phyloP scores from a whole-genome alignment of 202 grass and related monocot species.

The Eragrostis tef region DNA sequence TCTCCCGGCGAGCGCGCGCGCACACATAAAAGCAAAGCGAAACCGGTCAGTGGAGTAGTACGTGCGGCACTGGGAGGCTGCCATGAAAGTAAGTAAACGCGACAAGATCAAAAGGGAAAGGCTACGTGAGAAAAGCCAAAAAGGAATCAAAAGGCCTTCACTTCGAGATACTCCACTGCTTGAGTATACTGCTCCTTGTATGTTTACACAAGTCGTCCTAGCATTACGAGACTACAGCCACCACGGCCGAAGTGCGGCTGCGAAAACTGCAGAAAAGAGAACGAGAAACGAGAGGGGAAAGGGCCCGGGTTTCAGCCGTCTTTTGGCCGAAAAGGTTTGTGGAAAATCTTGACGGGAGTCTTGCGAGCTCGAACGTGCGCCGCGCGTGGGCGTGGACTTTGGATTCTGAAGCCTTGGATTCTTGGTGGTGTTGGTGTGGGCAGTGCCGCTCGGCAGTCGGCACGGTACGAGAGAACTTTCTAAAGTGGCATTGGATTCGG shows the following conservation, averaged over 20 bases:
- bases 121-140: neutral
- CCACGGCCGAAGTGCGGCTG: neutral
- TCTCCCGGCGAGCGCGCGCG: neutral
- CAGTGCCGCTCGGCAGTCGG: conserved; percentile 5
- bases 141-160: neutral
- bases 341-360: neutral
- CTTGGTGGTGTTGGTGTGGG: neutral
- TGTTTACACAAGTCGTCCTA: neutral
- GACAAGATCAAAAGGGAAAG: conserved; percentile 24
- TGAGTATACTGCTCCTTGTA: neutral
- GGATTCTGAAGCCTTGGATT: conserved; percentile 32
- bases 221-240: too few species aligned
- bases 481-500: conserved; percentile 54
- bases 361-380: neutral
- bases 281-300: neutral
- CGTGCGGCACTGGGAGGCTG: conserved; percentile 1
- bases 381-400: conserved; percentile 31
- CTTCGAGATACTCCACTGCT: neutral
- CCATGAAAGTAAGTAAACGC: neutral
- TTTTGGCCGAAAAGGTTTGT: conserved; percentile 43
- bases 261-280: neutral
- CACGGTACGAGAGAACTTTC: conserved; percentile 39
- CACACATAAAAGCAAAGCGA: conserved; percentile 6
- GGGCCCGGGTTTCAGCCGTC: conserved; percentile 35
- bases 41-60: neutral